Evolutionary conservation across 345 rosid genomes (phyloP), one percentile per base, ranked within the genome.

Genomic region (Noccaea bulbosa): DNA sequence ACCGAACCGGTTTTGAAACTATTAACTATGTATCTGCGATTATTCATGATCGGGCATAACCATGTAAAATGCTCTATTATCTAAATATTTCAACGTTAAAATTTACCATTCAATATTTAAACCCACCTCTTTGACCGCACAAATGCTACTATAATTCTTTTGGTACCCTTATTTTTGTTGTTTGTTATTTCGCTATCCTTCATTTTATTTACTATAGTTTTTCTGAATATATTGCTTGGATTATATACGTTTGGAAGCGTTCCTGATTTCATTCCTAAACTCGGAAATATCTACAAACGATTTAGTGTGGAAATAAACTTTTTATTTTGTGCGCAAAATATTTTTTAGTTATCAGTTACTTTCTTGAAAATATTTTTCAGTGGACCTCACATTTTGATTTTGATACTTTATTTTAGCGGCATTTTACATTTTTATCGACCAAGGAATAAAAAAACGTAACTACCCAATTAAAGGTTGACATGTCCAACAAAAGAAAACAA

Each of bases 361-460:
- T 14, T 10, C 32, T 15, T 1, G 14, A 35, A 20, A 1, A 20
- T 1, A 20, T 20, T 20, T 20, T 20, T 20, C 22, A 20, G 22
- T 20, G 22, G 22, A 35, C 35, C 46, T 56, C 38, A 56, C 49
- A 34, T 20, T 22, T 62, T 22, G 16, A 57, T 5, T 16, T 50
- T n/a, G 32, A 5, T 20, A 9, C 37, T 24, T 38, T 17, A 15
- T 67, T 67, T 11, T 24, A 3, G 43, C 52, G 51, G 41, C 62
- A 53, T 12, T 11, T n/a, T n/a, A n/a, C n/a, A n/a, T 16, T 67
- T 11, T 43, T 35, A 55, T 2, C n/a, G 55, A 54, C n/a, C 22
- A 54, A 68, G 45, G 64, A 45, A 56, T 67, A 55, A 20, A 56
- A 56, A 12, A 47, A 22, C 6, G 73, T 58, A 9, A 46, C 16